Evolutionary conservation across 2,329 filamentous ascomycete genomes (phyloP).

Genomic region (Xylaria sp.): DNA sequence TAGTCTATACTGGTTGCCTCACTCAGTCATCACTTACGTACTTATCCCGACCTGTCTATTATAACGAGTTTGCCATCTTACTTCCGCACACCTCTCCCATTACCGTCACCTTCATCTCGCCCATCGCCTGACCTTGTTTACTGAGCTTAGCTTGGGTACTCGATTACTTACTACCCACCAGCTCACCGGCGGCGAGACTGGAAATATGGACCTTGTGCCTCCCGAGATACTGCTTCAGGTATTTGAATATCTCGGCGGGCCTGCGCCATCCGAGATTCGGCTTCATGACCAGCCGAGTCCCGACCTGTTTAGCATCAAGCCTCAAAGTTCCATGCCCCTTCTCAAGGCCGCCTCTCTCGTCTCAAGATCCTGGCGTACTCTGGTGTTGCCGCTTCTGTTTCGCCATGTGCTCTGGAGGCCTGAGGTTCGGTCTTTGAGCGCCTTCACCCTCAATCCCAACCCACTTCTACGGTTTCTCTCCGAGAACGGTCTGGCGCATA

Average conservation of each 20-base stretch:
- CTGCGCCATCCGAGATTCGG: slow-evolving; percentile 60
- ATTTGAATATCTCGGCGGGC: slow-evolving; percentile 63
- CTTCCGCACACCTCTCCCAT: neutral
- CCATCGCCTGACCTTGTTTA: neutral
- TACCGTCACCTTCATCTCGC: neutral
- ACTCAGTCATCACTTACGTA: neutral
- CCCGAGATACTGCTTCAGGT: slow-evolving; percentile 70
- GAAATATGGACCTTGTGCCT: slow-evolving; percentile 58
- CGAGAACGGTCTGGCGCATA: slow-evolving; percentile 52
- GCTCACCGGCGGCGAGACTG: neutral
- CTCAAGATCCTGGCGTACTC: slow-evolving; percentile 63
- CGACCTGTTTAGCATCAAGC: slow-evolving; percentile 53
- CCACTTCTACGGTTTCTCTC: slow-evolving; percentile 56
- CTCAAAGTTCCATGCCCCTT: slow-evolving; percentile 46
- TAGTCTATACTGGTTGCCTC: neutral
- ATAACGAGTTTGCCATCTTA: no score
- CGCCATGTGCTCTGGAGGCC: slow-evolving; percentile 60
- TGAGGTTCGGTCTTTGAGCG: slow-evolving; percentile 43
- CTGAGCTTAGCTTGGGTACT: neutral
- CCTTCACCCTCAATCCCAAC: slow-evolving; percentile 49
- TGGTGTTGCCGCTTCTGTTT: slow-evolving; percentile 68
- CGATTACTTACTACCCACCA: neutral
- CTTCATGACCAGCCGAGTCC: slow-evolving; percentile 62
- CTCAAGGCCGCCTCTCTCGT: slow-evolving; percentile 69
- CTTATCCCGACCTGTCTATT: neutral